Evolutionary conservation across 305 asterid genomes (phyloP), one percentile per base, ranked within the genome.

Genomic region (Fraxinus latifolia): DNA sequence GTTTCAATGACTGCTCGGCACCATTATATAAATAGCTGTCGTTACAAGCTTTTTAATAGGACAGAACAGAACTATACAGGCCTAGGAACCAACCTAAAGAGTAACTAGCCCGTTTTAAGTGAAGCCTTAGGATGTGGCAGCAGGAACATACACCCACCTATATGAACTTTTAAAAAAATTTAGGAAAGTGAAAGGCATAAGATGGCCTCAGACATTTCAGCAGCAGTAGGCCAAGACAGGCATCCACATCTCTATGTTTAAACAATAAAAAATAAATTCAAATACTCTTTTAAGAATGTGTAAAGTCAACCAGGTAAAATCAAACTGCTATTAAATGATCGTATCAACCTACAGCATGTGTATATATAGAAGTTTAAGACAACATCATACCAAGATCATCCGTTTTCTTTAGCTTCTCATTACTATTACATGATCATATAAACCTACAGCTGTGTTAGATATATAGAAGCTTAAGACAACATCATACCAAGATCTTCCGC

Each of bases 401-500:
- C 19, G 97, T 95, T 90, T 92, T 92, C 91, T 89, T 94, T 82
- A 93, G 84, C 86, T 93, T 93, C 88, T 92, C 97, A 70, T 90
- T 93, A 70, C 5, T 53, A n/a, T 4, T n/a, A 53, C 7, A 53
- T 53, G 65, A 53, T 53, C 9, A 23, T 53, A 53, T 55, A 31
- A 36, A 73, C n/a, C 74, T 80, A 12, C 60, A 53, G 19, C 39
- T 42, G 62, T 23, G 72, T 27, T 27, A 14, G 14, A 76, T 42
- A n/a, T 71, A 37, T 78, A 68, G 78, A 78, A 80, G 75, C 80
- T 70, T 44, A 33, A 77, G 47, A 39, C 15, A 80, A 79, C 36
- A 82, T 36, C 81, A 55, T 91, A 95, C 98, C 97, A 23, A 92
- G 97, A 81, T 93, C 97, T 89, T 93, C 98, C n/a, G 97, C 97